phyloP scores from a whole-genome alignment of 176 grass and related monocot genomes.

The Thalia dealbata region DNA sequence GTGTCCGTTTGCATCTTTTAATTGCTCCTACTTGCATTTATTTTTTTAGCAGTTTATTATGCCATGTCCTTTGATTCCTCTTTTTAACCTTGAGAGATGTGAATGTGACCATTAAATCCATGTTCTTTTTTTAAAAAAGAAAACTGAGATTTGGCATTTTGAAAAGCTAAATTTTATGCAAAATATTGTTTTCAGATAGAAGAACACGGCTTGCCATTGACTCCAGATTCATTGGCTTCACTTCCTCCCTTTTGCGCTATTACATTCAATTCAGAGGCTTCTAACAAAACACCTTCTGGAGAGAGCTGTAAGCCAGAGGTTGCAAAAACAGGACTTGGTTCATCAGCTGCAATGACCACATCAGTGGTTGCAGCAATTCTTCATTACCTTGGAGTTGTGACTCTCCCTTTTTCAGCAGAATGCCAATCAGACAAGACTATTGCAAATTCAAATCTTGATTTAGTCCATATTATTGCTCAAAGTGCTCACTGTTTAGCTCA shows the following conservation, averaged over 20 bases:
- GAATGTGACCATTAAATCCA: background rate
- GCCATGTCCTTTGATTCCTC: background rate
- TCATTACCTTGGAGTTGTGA: slow-evolving; percentile 82
- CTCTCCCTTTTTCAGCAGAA: slow-evolving; percentile 38
- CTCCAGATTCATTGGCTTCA: slow-evolving; percentile 59
- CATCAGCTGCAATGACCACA: slow-evolving; percentile 95
- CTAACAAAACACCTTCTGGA: slow-evolving; percentile 42
- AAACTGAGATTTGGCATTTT: background rate
- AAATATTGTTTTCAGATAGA: slow-evolving; percentile 52
- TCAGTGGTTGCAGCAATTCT: slow-evolving; percentile 72
- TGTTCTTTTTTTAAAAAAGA: no score
- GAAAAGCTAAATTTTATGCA: slow-evolving; percentile 8
- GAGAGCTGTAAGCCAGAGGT: slow-evolving; percentile 88
- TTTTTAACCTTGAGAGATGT: background rate
- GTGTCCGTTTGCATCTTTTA: background rate
- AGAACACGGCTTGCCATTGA: slow-evolving; percentile 54
- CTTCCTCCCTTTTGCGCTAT: slow-evolving; percentile 83
- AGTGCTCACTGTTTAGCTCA: slow-evolving; percentile 94
- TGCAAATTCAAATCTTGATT: slow-evolving; percentile 41
- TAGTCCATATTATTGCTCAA: slow-evolving; percentile 82
- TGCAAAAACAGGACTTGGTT: slow-evolving; percentile 97
- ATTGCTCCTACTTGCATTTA: background rate
- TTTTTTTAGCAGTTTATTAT: background rate
- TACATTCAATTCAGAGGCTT: slow-evolving; percentile 60
- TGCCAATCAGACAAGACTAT: slow-evolving; percentile 13